Conservation (phyloP, 495 filamentous ascomycete species). For the Letharia lupina region DNA sequence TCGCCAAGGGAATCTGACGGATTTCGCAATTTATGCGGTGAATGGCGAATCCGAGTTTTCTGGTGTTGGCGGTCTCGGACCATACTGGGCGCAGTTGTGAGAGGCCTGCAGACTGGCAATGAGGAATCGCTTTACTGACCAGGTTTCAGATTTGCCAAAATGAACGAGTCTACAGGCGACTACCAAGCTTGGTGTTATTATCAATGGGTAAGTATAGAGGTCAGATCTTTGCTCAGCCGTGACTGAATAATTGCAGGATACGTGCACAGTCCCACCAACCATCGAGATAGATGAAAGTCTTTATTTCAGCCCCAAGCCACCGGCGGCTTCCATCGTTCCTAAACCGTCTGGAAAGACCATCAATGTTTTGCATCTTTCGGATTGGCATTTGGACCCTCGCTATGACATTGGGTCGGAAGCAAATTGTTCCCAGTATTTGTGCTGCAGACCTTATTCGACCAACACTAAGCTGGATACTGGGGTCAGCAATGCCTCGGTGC, state of each 20-base stretch:
- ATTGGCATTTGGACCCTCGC: constrained; percentile 44
- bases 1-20: constrained; percentile 14
- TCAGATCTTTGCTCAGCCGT: not conserved
- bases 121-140: not conserved
- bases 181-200: constrained; percentile 26
- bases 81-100: constrained; percentile 24
- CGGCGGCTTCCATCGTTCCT: constrained; percentile 28
- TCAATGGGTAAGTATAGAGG: constrained; percentile 8
- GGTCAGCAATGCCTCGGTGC: constrained; percentile 24
- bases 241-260: constrained; percentile 9
- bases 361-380: constrained; percentile 43
- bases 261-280: constrained; percentile 21
- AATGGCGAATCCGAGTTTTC: constrained; percentile 21
- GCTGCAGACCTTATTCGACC: constrained; percentile 33
- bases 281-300: constrained; percentile 25
- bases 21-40: constrained; percentile 18
- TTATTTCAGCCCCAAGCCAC: constrained; percentile 32
- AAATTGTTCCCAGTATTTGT: constrained; percentile 38
- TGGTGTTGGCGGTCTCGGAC: constrained; percentile 21
- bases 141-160: constrained; percentile 17
- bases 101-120: not conserved
- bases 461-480: constrained; percentile 24
- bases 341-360: constrained; percentile 36
- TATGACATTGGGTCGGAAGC: constrained; percentile 41
- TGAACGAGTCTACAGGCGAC: constrained; percentile 24